A percentile compares a stretch with the other conserved stretches of the same genome.
phyloP scores from a whole-genome alignment of 2,329 filamentous ascomycete species.

The Penicillium psychrosexuale region DNA sequence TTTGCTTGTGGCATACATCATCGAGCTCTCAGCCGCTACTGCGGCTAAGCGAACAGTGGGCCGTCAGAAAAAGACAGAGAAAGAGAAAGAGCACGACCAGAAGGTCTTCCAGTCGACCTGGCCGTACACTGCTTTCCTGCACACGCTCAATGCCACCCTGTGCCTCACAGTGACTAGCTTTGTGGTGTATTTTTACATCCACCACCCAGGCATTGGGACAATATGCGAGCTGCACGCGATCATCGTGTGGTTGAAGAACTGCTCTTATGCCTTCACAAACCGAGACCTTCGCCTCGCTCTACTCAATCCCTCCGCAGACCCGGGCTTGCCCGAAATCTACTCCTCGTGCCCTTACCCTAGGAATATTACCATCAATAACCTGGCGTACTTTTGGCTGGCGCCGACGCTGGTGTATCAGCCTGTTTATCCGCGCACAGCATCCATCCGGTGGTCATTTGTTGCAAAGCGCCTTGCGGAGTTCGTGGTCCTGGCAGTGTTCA shows the following conservation, averaged over 20 bases:
- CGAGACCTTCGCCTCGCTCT: conserved; percentile 89
- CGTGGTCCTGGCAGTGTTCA: conserved; percentile 74
- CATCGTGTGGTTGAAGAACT: conserved; percentile 93
- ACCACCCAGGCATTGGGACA: conserved; percentile 91
- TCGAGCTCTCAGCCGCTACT: conserved; percentile 78
- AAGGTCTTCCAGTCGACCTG: conserved; percentile 70
- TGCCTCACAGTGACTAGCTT: conserved; percentile 77
- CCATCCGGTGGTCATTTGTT: conserved; percentile 84
- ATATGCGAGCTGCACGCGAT: conserved; percentile 87
- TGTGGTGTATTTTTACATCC: conserved; percentile 84
- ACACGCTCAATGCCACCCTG: conserved; percentile 77
- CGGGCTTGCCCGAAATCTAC: conserved; percentile 77
- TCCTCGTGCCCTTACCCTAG: conserved; percentile 77
- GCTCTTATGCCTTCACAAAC: conserved; percentile 95
- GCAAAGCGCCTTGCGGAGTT: conserved; percentile 77
- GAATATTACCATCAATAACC: conserved; percentile 84
- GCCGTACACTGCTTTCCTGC: conserved; percentile 74
- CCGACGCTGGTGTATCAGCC: conserved; percentile 96
- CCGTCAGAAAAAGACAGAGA: conserved; percentile 55
- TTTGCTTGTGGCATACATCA: conserved; percentile 82
- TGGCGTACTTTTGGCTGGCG: conserved; percentile 97
- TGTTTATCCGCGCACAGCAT: conserved; percentile 80
- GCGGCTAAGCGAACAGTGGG: conserved; percentile 69
- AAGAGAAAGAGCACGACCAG: conserved; percentile 58
- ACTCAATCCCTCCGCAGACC: conserved; percentile 68